Conservation (phyloP, 768 basidiomycete genomes). For the Leccinum ochraceum region DNA sequence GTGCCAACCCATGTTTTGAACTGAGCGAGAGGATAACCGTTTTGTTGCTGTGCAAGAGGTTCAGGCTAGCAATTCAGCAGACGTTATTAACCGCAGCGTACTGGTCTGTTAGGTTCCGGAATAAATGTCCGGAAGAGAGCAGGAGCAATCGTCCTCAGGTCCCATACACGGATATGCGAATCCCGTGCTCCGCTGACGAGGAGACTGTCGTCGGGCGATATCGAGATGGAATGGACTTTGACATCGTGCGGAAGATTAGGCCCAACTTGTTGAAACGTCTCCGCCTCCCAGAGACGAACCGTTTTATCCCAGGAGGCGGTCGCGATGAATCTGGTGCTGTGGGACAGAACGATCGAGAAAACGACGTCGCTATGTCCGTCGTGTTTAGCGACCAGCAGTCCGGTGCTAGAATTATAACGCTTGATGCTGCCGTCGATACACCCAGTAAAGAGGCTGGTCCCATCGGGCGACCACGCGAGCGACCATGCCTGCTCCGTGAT, state of each 20-base stretch:
- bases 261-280: conserved; percentile 19
- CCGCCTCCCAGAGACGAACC: conserved; percentile 29
- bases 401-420: conserved; percentile 11
- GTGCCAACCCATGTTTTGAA: not conserved
- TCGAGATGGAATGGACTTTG: conserved; percentile 11
- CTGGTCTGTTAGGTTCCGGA: conserved; percentile 14
- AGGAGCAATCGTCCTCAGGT: conserved; percentile 14
- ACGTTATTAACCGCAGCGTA: not conserved
- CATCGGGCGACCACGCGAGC: conserved; percentile 21
- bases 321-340: conserved; percentile 20
- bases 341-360: conserved; percentile 23
- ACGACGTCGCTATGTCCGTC: conserved; percentile 22
- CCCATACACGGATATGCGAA: conserved; percentile 17
- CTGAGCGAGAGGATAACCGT: too few species aligned
- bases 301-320: conserved; percentile 33
- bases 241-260: conserved; percentile 17
- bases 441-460: conserved; percentile 19
- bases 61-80: not conserved
- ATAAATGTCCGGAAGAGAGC: conserved; percentile 15
- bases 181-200: conserved; percentile 23
- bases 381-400: not conserved
- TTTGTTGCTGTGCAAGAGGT: not conserved
- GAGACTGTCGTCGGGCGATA: conserved; percentile 16
- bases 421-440: conserved; percentile 20
- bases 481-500: conserved; percentile 23